Conservation (phyloP, 352 stramenopile species). For the Pythium coloratum region DNA sequence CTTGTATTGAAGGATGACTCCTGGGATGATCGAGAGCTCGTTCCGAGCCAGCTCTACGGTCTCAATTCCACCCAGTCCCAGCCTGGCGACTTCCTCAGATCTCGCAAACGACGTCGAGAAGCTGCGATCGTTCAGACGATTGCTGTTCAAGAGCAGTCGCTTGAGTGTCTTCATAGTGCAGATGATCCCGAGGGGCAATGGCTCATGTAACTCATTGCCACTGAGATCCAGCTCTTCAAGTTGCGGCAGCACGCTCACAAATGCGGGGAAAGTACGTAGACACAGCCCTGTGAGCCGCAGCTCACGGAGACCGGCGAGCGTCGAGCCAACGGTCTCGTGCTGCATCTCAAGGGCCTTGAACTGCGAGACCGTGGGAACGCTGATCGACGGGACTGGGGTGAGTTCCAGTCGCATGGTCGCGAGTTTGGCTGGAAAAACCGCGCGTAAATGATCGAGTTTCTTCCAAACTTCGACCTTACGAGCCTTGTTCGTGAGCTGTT, state of each 20-base stretch:
- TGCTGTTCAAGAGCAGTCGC: constrained; percentile 39
- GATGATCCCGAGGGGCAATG: constrained; percentile 19
- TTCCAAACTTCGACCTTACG: constrained; percentile 35
- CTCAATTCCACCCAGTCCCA: background rate
- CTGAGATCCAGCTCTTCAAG: constrained; percentile 39
- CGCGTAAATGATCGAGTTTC: constrained; percentile 39
- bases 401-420: constrained; percentile 10
- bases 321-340: background rate
- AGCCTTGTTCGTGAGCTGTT: constrained; percentile 17
- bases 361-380: background rate
- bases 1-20: constrained; percentile 4
- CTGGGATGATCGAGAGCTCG: constrained; percentile 21
- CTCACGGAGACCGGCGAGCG: constrained; percentile 7
- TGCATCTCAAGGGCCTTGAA: background rate
- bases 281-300: constrained; percentile 26
- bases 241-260: constrained; percentile 20
- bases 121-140: constrained; percentile 31
- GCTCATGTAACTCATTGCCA: constrained; percentile 31
- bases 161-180: constrained; percentile 24
- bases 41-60: constrained; percentile 39
- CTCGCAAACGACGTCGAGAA: background rate
- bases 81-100: background rate
- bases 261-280: constrained; percentile 27
- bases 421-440: constrained; percentile 5
- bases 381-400: background rate